These are phyloP conservation scores for Beta corolliflora DNA, from an alignment of 179 eudicot genomes.

Conservation along the genomic window DNA sequence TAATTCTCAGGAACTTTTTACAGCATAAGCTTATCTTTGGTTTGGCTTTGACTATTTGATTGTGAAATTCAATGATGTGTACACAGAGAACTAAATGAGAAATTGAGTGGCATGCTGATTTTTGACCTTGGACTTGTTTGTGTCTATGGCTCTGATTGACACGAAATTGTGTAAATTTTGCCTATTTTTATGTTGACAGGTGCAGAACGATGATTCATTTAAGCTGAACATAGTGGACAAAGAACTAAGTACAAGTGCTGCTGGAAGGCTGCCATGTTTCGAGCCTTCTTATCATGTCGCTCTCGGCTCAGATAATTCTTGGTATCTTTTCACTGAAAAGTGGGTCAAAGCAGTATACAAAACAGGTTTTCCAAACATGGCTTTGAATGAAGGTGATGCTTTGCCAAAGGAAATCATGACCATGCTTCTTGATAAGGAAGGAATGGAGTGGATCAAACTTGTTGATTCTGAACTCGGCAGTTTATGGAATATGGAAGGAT, in stretches of 20 bases:
- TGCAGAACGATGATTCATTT: constrained; percentile 49
- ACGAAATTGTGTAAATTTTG: background rate
- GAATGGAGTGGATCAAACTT: constrained; percentile 77
- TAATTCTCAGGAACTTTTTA: constrained; percentile 4
- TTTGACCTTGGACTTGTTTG: background rate
- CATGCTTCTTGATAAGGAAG: constrained; percentile 70
- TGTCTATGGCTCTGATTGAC: constrained; percentile 14
- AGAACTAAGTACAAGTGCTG: constrained; percentile 31
- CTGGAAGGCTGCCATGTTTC: constrained; percentile 33
- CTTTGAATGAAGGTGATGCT: constrained; percentile 70
- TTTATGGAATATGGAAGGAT: constrained; percentile 89
- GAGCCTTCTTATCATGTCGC: constrained; percentile 85
- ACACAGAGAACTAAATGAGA: background rate
- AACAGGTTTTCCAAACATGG: constrained; percentile 85
- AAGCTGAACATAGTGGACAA: constrained; percentile 34
- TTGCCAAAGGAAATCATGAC: constrained; percentile 75
- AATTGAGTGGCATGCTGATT: background rate
- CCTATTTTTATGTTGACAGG: constrained; percentile 41
- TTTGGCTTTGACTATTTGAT: background rate
- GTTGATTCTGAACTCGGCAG: constrained; percentile 77
- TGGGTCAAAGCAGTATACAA: constrained; percentile 85
- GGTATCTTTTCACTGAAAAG: constrained; percentile 98
- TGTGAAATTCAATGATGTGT: background rate
- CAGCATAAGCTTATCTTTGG: constrained; percentile 3
- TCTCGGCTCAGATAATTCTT: constrained; percentile 95